phyloP scores from a whole-genome alignment of 106 monocot genomes.

The Acorus calamus region DNA sequence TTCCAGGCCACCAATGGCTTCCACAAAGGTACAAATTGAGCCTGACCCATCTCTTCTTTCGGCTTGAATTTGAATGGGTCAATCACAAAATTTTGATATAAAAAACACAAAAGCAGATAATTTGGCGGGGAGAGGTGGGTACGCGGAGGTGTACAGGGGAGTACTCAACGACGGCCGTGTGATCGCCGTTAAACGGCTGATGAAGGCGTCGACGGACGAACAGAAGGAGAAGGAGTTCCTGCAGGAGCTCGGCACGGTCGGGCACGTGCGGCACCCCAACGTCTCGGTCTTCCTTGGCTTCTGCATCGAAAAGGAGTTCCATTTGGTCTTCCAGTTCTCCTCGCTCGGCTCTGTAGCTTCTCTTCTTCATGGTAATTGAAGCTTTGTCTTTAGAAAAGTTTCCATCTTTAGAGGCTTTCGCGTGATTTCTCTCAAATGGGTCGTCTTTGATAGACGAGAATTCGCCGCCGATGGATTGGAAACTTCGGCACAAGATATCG shows the following conservation, averaged over 20 bases:
- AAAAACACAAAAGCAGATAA: conserved; percentile 24
- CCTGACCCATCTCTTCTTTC: not conserved
- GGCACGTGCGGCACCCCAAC: conserved; percentile 60
- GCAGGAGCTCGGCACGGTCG: conserved; percentile 60
- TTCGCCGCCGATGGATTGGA: conserved; percentile 24
- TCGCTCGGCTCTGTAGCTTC: conserved; percentile 49
- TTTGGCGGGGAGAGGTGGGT: conserved; percentile 63
- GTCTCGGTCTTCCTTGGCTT: conserved; percentile 50
- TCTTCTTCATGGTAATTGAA: conserved; percentile 44
- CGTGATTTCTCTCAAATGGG: not conserved
- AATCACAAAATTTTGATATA: no score
- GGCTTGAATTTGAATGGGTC: not conserved
- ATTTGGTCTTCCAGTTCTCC: conserved; percentile 66
- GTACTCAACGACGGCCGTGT: conserved; percentile 31
- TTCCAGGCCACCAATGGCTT: conserved; percentile 53
- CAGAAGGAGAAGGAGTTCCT: conserved; percentile 67
- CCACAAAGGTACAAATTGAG: conserved; percentile 29
- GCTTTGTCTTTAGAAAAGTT: not conserved
- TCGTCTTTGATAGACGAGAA: conserved; percentile 21
- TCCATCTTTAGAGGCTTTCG: no score
- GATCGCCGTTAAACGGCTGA: conserved; percentile 58
- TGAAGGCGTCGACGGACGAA: conserved; percentile 34
- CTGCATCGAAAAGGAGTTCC: conserved; percentile 51
- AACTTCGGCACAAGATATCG: conserved; percentile 6
- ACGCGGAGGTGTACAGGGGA: conserved; percentile 67